Conservation (phyloP, 768 basidiomycete species). For the Pleurotus citrinopileatus region DNA sequence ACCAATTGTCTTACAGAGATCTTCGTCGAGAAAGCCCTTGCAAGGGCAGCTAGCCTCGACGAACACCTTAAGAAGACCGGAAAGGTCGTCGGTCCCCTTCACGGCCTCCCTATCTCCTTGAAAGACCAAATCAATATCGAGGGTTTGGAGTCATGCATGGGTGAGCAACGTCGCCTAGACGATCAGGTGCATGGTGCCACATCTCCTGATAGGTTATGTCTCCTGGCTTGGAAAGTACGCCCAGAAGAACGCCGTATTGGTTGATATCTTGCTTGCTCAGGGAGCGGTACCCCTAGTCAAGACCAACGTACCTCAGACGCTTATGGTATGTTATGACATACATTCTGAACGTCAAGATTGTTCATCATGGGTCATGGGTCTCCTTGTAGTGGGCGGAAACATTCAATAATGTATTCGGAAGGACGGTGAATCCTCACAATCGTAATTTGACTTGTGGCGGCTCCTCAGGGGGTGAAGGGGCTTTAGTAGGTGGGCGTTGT, state of each 20-base stretch:
- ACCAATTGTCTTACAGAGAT: slow-evolving; percentile 83
- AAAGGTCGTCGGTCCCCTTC: slow-evolving; percentile 64
- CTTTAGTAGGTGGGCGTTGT: slow-evolving; percentile 52
- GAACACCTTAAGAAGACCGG: slow-evolving; percentile 59
- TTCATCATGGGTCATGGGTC: no score
- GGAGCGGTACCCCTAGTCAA: slow-evolving; percentile 74
- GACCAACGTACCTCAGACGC: slow-evolving; percentile 76
- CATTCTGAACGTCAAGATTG: no score
- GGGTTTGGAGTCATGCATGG: slow-evolving; percentile 49
- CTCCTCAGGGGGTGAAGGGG: slow-evolving; percentile 85
- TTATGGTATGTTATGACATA: slow-evolving; percentile 56
- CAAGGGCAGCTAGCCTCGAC: slow-evolving; percentile 65
- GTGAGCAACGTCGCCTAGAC: slow-evolving; percentile 9
- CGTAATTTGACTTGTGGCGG: slow-evolving; percentile 71
- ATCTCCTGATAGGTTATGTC: slow-evolving; percentile 52
- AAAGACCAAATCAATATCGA: slow-evolving; percentile 74
- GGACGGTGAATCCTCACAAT: slow-evolving; percentile 76
- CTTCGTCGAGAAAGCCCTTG: slow-evolving; percentile 70
- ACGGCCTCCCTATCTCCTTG: slow-evolving; percentile 71
- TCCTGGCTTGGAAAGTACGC: slow-evolving; percentile 66
- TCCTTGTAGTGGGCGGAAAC: slow-evolving; percentile 80
- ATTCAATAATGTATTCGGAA: slow-evolving; percentile 75
- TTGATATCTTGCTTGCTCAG: slow-evolving; percentile 58
- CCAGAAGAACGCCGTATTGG: slow-evolving; percentile 57
- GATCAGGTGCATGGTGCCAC: not conserved